These are phyloP conservation scores for Camelina neglecta DNA, from an alignment of 345 rosid species.

Conservation along the genomic window DNA sequence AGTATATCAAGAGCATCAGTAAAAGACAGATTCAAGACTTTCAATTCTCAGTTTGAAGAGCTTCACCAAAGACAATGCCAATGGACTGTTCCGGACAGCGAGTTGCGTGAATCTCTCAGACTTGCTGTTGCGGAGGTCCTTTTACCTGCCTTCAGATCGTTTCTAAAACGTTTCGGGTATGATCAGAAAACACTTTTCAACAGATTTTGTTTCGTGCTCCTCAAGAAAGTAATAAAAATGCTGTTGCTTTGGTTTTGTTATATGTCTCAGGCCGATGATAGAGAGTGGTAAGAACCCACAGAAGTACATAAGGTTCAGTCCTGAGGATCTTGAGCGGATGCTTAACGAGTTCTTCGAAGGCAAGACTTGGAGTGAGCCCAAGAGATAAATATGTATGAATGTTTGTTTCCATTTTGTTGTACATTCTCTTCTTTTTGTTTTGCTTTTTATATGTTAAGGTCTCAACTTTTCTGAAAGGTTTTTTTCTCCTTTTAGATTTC, in stretches of 20 bases:
- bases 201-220: not conserved
- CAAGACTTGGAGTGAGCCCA: conserved; percentile 84
- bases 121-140: conserved; percentile 98
- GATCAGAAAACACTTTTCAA: not conserved
- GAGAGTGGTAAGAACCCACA: conserved; percentile 84
- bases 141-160: conserved; percentile 94
- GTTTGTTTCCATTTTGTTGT: conserved; percentile 21
- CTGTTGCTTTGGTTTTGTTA: conserved; percentile 12
- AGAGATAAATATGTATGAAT: conserved; percentile 48
- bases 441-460: conserved; percentile 12
- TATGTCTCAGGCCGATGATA: conserved; percentile 68
- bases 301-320: conserved; percentile 78
- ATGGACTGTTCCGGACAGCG: conserved; percentile 98
- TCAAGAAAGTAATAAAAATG: not conserved
- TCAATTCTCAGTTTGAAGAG: conserved; percentile 88
- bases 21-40: conserved; percentile 92
- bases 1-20: conserved; percentile 72
- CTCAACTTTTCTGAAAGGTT: not conserved
- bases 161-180: conserved; percentile 83
- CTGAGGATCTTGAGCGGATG: conserved; percentile 90
- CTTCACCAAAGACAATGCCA: conserved; percentile 92
- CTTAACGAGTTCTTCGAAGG: conserved; percentile 92
- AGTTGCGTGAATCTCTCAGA: conserved; percentile 84
- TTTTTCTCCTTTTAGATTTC: not conserved
- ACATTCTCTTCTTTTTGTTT: conserved; percentile 16